These are phyloP conservation scores for Colletotrichum lindemuthianum DNA, from an alignment of 2,329 filamentous ascomycete species.

Conservation along the genomic window DNA sequence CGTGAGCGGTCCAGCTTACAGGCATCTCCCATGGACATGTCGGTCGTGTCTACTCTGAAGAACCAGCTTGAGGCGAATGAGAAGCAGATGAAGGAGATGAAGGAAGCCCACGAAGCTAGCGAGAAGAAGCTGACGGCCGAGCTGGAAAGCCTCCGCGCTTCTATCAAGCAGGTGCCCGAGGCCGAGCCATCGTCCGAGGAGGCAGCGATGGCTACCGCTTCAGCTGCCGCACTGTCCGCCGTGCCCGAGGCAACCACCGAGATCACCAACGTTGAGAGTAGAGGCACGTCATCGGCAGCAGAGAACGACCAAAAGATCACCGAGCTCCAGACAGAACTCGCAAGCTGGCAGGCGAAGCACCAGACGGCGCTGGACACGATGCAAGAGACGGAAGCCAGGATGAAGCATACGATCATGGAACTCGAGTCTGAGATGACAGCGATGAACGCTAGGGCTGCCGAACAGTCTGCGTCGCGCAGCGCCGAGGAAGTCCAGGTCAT, in stretches of 20 bases:
- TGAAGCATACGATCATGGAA: constrained; percentile 76
- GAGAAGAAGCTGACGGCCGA: constrained; percentile 81
- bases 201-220: constrained; percentile 31
- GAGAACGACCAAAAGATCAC: constrained; percentile 68
- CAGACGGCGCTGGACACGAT: constrained; percentile 75
- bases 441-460: constrained; percentile 62
- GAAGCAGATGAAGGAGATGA: constrained; percentile 78
- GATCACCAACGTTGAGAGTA: constrained; percentile 43
- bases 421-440: constrained; percentile 70
- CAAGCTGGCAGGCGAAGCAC: constrained; percentile 81
- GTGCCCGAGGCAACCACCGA: constrained; percentile 33
- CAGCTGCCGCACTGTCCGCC: constrained; percentile 20
- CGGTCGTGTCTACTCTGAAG: constrained; percentile 85
- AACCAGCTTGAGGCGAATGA: constrained; percentile 91
- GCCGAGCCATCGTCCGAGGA: constrained; percentile 31
- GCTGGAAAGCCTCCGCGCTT: constrained; percentile 72
- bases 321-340: constrained; percentile 76
- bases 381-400: constrained; percentile 75
- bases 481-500: constrained; percentile 59
- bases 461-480: constrained; percentile 51
- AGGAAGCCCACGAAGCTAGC: constrained; percentile 75
- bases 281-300: constrained; percentile 45
- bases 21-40: constrained; percentile 86
- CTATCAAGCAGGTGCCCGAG: constrained; percentile 47
- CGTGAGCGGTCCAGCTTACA: constrained; percentile 93